Conservation (phyloP, 768 basidiomycete species). For the Kwoniella dendrophila region DNA sequence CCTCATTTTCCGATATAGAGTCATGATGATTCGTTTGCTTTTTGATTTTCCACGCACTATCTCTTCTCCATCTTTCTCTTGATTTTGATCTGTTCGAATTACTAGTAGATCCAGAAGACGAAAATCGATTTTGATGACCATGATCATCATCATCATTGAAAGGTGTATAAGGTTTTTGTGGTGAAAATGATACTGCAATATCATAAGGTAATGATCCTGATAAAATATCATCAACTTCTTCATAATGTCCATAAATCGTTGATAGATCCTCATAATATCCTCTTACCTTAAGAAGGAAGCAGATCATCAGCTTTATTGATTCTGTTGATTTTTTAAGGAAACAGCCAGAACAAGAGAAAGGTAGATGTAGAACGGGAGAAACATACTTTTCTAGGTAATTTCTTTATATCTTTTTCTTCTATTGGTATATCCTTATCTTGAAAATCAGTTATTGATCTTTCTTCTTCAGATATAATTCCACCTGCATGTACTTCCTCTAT, state of each 20-base stretch:
- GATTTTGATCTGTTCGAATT: conserved; percentile 18
- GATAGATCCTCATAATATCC: conserved; percentile 51
- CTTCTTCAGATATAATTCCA: conserved; percentile 29
- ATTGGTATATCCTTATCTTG: conserved; percentile 32
- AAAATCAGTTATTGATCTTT: conserved; percentile 29
- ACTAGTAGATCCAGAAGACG: too few relatives aligned
- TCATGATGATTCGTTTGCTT: not conserved
- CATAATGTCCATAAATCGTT: conserved; percentile 40
- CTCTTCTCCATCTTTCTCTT: not conserved
- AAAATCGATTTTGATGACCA: too few relatives aligned
- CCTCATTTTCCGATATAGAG: conserved; percentile 6
- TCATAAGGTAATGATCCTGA: conserved; percentile 45
- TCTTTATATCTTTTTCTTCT: conserved; percentile 45
- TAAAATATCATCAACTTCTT: conserved; percentile 50
- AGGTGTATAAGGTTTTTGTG: conserved; percentile 8
- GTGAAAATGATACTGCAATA: conserved; percentile 45
- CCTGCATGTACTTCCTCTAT: conserved; percentile 38
- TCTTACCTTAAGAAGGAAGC: conserved; percentile 23
- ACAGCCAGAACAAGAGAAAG: not conserved
- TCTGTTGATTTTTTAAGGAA: not conserved
- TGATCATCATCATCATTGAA: too few relatives aligned
- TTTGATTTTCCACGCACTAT: conserved; percentile 21
- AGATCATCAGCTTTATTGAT: conserved; percentile 4
- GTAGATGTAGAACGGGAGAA: too few relatives aligned
- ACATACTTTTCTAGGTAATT: conserved; percentile 43